phyloP scores from a whole-genome alignment of 371 early-diverging fungal species.

The Lichtheimia corymbifera region DNA sequence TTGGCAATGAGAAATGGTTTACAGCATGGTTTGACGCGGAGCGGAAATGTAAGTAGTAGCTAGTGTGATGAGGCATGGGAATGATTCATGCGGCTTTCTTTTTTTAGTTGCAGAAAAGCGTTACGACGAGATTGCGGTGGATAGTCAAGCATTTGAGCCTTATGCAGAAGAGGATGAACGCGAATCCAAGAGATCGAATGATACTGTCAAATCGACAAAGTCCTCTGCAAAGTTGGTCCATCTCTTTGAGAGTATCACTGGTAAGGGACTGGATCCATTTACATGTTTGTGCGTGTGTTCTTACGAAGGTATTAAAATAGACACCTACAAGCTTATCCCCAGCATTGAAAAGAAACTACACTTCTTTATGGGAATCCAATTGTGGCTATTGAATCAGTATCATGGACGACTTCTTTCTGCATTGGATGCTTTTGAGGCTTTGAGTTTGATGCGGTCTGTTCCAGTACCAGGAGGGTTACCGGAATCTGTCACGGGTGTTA shows the following conservation, averaged over 20 bases:
- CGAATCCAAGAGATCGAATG: not conserved
- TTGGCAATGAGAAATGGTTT: constrained; percentile 61
- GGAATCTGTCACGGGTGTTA: constrained; percentile 49
- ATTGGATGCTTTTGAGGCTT: constrained; percentile 54
- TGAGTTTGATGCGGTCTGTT: constrained; percentile 49
- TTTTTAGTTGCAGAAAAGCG: constrained; percentile 56
- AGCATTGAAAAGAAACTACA: constrained; percentile 35
- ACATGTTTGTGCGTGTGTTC: not conserved
- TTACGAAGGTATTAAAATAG: constrained; percentile 15
- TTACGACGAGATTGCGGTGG: constrained; percentile 63
- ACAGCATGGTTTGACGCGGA: constrained; percentile 76
- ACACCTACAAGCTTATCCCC: constrained; percentile 46
- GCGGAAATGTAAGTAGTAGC: constrained; percentile 54
- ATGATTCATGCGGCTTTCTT: not conserved
- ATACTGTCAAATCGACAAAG: constrained; percentile 31
- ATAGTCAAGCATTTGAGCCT: constrained; percentile 63
- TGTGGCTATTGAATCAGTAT: constrained; percentile 51
- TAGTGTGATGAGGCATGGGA: not conserved
- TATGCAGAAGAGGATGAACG: constrained; percentile 40
- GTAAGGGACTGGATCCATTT: constrained; percentile 23
- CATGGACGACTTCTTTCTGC: constrained; percentile 46
- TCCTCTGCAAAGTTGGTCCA: constrained; percentile 62
- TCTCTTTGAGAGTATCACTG: constrained; percentile 63
- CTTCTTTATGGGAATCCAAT: constrained; percentile 57
- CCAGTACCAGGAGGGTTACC: constrained; percentile 55